Evolutionary conservation across 2,329 filamentous ascomycete species (phyloP), one percentile per base, ranked within the genome.

Genomic region (Tolypocladium pustulatum): DNA sequence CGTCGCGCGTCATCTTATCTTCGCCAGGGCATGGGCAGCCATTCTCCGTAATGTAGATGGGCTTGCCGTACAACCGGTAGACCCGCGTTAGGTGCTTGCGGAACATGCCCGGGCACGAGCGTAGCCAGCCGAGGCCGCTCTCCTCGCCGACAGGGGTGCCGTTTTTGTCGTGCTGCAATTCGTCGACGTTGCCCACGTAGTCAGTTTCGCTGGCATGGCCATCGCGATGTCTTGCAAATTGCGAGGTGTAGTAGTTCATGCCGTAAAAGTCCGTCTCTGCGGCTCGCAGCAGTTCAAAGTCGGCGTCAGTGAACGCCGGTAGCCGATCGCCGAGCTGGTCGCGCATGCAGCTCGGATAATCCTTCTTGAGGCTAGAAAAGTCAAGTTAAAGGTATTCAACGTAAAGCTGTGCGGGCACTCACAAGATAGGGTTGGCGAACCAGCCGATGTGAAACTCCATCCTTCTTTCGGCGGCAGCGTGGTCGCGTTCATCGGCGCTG

Each of bases 181-280:
- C 80, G 66, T 94, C 88, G 40, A 95, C 75, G 72, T 95, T 88
- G 57, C 91, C 91, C 15, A 84, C 75, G 72, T 84, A 85, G 75
- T 96, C 90, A 55, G 88, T 80, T 3, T 76, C 76, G 1, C 82
- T 78, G 0, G 89, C 75, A 52, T 80, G 75, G 8, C 80, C 81
- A 10, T 81, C 79, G 68, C 84, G 83, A 75, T 92, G 86, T 71
- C 85, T 86, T 75, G 95, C 86, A 75, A 89, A 95, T 79, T 94
- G 90, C 68, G 90, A 88, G 54, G 89, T 92, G 78, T 96, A 96
- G 79, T 91, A 88, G 78, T 96, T 95, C 89, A 93, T 93, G 72
- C 90, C 91, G 73, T 95, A 95, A 75, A 95, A 95, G 77, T 95
- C 91, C 72, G 93, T 94, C 69, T 87, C 90, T 17, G 89, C 90